Percentiles rank a stretch among this genome's conserved stretches.
These are phyloP conservation scores for Cyphellophora attinorum DNA, from an alignment of 2,329 filamentous ascomycete species.

Conservation along the genomic window DNA sequence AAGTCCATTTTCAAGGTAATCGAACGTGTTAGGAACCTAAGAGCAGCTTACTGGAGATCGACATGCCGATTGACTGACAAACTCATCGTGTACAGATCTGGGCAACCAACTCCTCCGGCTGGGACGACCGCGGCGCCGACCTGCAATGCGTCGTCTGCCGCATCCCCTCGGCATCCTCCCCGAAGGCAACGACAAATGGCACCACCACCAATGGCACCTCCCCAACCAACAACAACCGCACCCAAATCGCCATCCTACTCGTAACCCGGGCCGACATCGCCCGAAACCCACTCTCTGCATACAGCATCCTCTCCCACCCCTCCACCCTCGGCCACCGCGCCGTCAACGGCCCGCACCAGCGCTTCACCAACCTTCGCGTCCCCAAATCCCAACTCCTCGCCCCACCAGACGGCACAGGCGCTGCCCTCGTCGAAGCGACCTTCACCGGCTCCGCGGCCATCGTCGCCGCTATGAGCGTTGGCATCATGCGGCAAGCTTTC, in stretches of 20 bases:
- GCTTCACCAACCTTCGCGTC: slow-evolving; percentile 39
- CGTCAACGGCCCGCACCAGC: slow-evolving; percentile 39
- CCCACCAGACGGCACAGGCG: slow-evolving; percentile 33
- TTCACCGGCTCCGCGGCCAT: slow-evolving; percentile 40
- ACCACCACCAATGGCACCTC: too few species aligned
- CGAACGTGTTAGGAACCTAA: too few species aligned
- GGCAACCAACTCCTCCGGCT: slow-evolving; percentile 46
- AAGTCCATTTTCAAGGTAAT: too few species aligned
- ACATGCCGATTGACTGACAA: too few species aligned
- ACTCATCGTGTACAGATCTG: slow-evolving; percentile 42
- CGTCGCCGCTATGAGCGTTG: slow-evolving; percentile 46
- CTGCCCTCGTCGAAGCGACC: slow-evolving; percentile 30
- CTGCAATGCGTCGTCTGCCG: slow-evolving; percentile 45
- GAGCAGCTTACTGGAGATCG: too few species aligned
- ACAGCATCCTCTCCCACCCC: slow-evolving; percentile 37
- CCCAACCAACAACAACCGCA: too few species aligned
- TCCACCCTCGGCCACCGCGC: slow-evolving; percentile 39
- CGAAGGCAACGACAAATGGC: slow-evolving; percentile 20
- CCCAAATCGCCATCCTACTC: slow-evolving; percentile 39
- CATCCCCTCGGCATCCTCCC: slow-evolving; percentile 19
- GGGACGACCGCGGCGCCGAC: slow-evolving; percentile 44
- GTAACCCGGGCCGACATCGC: slow-evolving; percentile 40
- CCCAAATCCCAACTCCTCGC: slow-evolving; percentile 39
- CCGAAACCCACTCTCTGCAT: slow-evolving; percentile 33
- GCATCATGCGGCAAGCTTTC: slow-evolving; percentile 45